Base-by-base conservation (phyloP, 2,329 filamentous ascomycete genomes). In the Keithomyces neogunnii region DNA sequence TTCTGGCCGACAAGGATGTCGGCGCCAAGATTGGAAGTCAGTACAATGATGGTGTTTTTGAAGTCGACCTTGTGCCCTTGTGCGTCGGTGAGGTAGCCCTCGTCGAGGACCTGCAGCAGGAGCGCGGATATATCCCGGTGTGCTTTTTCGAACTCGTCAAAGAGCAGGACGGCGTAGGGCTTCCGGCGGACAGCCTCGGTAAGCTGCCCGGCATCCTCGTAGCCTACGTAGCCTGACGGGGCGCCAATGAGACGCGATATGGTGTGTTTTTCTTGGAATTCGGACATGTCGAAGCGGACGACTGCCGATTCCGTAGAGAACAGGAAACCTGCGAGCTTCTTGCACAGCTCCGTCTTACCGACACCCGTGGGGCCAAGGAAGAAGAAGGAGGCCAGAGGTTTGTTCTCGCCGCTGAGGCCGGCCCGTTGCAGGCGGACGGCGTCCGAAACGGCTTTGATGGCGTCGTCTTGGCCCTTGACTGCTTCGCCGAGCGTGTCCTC, bases 51-150 rank as follows among this genome's bases (percentile, higher is more conserved):
- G 6, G 92, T 96, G 69, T 96, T 97, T 55, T 88, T 81, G 75
- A 97, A 97, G 66, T 97, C 93, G 53, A 99, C 86, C 69, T 93
- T 96, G 73, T 96, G 91, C 33, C 93, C 93, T 70, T 97, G 92
- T 0, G 89, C 84, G 65, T 97, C 93, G 0, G 92, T 97, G 47
- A 99, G 78, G 73, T 93, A 96, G 3, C 93, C 93, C 66, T 97
- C 93, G 63, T 97, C 93, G 0, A 99, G 81, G 0, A 97, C 92
- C 68, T 97, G 93, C 3, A 99, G 80, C 3, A 99, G 78, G 3
- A 99, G 75, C 0, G 91, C 86, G 0, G 89, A 95, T 57, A 97
- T 96, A 61, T 99, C 93, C 50, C 89, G 85, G 65, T 97, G 93
- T 0, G 92, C 93, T 66, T 99, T 97, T 65, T 99, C 93, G 60